Conservation (phyloP, 2,329 filamentous ascomycete genomes). For the Trichoderma lentiforme region DNA sequence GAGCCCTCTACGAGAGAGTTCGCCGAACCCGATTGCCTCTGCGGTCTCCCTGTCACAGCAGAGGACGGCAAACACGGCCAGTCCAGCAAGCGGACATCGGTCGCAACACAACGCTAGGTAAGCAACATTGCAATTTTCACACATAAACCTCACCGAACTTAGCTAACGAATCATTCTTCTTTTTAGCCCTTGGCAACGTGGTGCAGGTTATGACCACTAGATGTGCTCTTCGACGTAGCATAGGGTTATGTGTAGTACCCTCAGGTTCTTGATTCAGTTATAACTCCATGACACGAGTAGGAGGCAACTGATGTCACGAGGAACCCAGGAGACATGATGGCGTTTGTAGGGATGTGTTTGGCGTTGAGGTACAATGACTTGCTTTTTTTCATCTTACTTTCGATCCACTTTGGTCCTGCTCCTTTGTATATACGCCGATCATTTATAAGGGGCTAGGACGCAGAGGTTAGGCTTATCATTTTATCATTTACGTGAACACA, state of each 20-base stretch:
- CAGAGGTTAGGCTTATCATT: background rate
- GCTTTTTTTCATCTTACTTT: background rate
- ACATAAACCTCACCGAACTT: background rate
- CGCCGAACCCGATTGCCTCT: conserved; percentile 34
- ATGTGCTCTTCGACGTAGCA: background rate
- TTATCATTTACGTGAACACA: background rate
- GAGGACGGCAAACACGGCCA: conserved; percentile 31
- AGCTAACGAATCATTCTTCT: conserved; percentile 7
- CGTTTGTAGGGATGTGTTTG: conserved; percentile 9
- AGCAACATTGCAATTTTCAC: background rate
- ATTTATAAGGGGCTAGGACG: conserved; percentile 8
- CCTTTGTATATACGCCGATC: conserved; percentile 15
- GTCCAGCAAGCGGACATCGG: conserved; percentile 34
- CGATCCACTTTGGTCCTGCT: background rate
- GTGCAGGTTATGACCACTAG: conserved; percentile 42
- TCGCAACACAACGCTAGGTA: conserved; percentile 42
- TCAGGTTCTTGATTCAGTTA: background rate
- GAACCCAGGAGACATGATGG: background rate
- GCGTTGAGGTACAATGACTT: conserved; percentile 6
- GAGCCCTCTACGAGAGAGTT: conserved; percentile 35
- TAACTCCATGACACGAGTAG: background rate
- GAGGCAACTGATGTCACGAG: background rate
- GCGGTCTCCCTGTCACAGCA: conserved; percentile 26
- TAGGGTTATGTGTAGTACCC: background rate
- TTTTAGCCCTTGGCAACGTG: conserved; percentile 44